phyloP scores from a whole-genome alignment of 441 rosid genomes.

The Bruguiera hainesii region DNA sequence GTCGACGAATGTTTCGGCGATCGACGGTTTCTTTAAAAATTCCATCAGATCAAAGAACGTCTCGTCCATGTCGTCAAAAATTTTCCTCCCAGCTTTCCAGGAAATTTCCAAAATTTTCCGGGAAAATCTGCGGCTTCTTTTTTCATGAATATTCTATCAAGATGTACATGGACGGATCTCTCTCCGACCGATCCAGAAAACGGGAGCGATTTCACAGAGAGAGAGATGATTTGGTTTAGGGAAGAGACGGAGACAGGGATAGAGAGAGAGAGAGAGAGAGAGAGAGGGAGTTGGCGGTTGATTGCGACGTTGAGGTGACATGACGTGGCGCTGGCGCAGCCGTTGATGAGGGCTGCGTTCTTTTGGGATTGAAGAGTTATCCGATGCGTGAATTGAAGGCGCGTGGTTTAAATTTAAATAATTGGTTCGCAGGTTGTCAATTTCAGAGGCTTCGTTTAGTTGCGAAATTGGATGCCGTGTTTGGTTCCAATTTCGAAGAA shows the following conservation, averaged over 20 bases:
- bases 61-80: constrained; percentile 51
- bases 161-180: constrained; percentile 26
- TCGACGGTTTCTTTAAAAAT: constrained; percentile 58
- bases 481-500: no score
- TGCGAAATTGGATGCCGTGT: no score
- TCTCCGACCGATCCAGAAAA: constrained; percentile 14
- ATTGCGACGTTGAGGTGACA: not conserved
- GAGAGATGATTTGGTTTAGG: not conserved
- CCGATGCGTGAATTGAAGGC: no score
- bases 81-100: not conserved
- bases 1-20: constrained; percentile 92
- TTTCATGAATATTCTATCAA: constrained; percentile 6
- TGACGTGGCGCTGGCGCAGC: constrained; percentile 29
- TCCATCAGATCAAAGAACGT: constrained; percentile 58
- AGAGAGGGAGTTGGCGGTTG: constrained; percentile 19
- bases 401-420: no score
- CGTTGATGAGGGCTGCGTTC: constrained; percentile 10
- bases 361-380: not conserved
- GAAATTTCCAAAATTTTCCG: constrained; percentile 8
- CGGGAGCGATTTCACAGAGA: not conserved
- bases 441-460: no score
- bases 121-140: constrained; percentile 17
- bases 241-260: not conserved
- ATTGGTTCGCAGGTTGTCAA: no score
- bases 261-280: not conserved